Evolutionary conservation across 1,139 yeast species (phyloP), one percentile per base, ranked within the genome.

Genomic region (Kodamaea sp.): DNA sequence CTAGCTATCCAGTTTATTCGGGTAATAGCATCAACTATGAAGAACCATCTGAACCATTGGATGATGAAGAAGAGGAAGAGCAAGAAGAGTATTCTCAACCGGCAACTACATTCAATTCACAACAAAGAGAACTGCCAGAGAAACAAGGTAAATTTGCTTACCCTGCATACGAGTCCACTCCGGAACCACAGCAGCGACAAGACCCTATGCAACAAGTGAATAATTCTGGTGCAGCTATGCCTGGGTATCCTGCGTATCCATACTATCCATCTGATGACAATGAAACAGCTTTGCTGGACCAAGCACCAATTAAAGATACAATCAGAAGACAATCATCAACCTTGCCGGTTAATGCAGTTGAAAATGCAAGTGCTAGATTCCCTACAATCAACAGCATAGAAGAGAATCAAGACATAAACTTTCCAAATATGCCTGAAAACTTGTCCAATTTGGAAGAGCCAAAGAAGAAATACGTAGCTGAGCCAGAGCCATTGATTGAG

Each of bases 401-500:
- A 37, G 42, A n/a, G 38, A 37, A 31, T 10, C 38, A 11, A 31
- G 32, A 9, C 12, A 25, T 28, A 11, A 33, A 23, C 23, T 33
- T 33, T 23, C 43, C 35, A 11, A 24, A 37, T n/a, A 24, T 28
- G 37, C 39, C 49, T 3, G 27, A 12, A 29, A 24, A 35, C 3
- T 26, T 41, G 37, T 40, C 42, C 9, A 36, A 40, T 15, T 33
- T 39, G 10, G 35, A 39, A 10, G 39, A 22, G 7, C 24, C 15
- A 26, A 23, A 25, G 26, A 38, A 38, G 32, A 49, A 49, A 43
- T 53, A 26, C 40, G 49, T 48, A 11, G 41, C 55, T 6, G 64
- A 60, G 38, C 63, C 67, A 11, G 72, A 66, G 41, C 68, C 72
- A 23, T 57, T 66, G 44, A 66, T 66, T 46, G 72, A 66, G 39